These are phyloP conservation scores for Opeltia flavorubescens DNA, from an alignment of 495 filamentous ascomycete genomes.

Conservation along the genomic window DNA sequence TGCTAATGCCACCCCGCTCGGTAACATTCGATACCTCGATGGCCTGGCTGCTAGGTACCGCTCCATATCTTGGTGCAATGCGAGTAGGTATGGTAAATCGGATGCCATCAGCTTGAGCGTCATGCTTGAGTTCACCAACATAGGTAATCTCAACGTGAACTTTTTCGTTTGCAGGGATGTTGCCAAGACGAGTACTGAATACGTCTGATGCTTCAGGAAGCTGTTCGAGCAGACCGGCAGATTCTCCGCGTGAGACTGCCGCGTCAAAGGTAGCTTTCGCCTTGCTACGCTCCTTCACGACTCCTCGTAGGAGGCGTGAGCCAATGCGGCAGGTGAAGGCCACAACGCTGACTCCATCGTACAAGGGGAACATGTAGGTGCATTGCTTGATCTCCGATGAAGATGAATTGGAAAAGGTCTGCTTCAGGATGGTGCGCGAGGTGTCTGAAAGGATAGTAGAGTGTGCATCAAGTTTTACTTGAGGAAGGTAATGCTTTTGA, in stretches of 20 bases:
- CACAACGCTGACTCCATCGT: constrained; percentile 51
- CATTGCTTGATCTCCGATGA: constrained; percentile 32
- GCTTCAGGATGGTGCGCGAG: constrained; percentile 43
- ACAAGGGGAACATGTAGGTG: constrained; percentile 53
- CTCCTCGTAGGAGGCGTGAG: constrained; percentile 33
- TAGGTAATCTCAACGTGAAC: constrained; percentile 48
- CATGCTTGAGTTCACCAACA: constrained; percentile 53
- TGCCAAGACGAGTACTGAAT: constrained; percentile 50
- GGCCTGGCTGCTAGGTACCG: constrained; percentile 21
- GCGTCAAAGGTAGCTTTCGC: constrained; percentile 39
- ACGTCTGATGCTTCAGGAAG: constrained; percentile 41
- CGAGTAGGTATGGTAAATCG: constrained; percentile 49
- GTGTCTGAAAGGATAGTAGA: constrained; percentile 39
- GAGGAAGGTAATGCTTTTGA: constrained; percentile 33
- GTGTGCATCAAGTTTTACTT: constrained; percentile 34
- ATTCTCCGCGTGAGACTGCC: constrained; percentile 40
- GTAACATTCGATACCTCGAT: constrained; percentile 7
- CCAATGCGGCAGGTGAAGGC: constrained; percentile 43
- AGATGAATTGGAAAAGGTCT: constrained; percentile 45
- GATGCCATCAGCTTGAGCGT: constrained; percentile 44
- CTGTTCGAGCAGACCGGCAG: constrained; percentile 49
- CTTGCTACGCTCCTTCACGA: constrained; percentile 46
- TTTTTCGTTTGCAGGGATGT: constrained; percentile 38
- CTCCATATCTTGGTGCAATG: constrained; percentile 50
- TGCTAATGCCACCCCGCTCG: constrained; percentile 31